Evolutionary conservation across 768 basidiomycete genomes (phyloP), one percentile per base, ranked within the genome.

Genomic region (Wakefieldia striispora): DNA sequence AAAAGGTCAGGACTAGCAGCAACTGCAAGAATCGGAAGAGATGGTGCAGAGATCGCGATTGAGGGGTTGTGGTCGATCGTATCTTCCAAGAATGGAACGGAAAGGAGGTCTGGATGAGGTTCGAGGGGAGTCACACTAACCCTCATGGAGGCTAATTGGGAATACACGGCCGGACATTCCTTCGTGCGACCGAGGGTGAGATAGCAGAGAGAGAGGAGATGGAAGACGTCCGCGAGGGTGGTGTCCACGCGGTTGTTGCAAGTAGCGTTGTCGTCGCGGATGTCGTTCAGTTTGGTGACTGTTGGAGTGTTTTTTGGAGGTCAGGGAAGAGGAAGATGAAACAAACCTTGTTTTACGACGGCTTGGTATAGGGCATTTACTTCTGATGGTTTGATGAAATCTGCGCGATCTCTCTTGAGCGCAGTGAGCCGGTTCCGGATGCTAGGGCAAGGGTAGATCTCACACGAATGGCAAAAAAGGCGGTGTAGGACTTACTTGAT

Each of bases 151-250:
- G 93, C 92, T 55, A 98, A 84, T 62, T 98, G 97, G 55, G 91
- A 92, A 69, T 97, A 99, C 0, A 89, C 92, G 21, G 95, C 95
- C 0, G 95, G 95, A 10, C 87, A 86, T 68, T 97, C 95, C 57
- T 86, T 83, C 35, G 91, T 94, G 74, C 94, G 95, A 37, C 97
- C 97, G 54, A 99, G 94, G 33, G 95, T 97, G 60, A 99, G 84
- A 76, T 94, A 99, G 79, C 97, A 97, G 56, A 99, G 80, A 13
- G 93, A 95, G 38, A 99, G 81, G 42, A 99, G 79, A 63, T 82
- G 86, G 73, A 98, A 98, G 33, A 98, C 95, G 71, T 99, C 97
- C 24, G 91, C 86, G 40, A 99, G 83, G 4, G 93, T 90, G 6
- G 92, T 95, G 72, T 99, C 97, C 39, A 99, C 78, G 43, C 97